Evolutionary conservation across 768 basidiomycete species (phyloP).

Genomic region (Tephrocybe sp.): DNA sequence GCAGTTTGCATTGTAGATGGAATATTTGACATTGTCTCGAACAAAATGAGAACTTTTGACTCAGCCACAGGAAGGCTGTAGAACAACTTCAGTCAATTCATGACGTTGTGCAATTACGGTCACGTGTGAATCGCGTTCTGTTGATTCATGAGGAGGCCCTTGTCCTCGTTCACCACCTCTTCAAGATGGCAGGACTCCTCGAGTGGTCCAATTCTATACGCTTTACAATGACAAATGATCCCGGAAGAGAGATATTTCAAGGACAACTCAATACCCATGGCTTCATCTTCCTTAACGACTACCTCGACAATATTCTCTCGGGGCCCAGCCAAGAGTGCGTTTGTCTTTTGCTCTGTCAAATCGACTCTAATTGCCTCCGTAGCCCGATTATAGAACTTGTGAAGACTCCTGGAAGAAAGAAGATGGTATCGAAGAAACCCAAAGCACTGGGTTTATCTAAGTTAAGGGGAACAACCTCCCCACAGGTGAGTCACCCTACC

Average conservation of each 20-base stretch:
- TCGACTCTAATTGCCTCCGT: constrained; percentile 2
- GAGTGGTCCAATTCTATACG: constrained; percentile 71
- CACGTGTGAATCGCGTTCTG: constrained; percentile 15
- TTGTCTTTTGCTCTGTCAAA: not conserved
- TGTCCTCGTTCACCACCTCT: constrained; percentile 1
- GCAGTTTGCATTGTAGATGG: not conserved
- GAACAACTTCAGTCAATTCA: no score
- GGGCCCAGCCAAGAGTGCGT: constrained; percentile 68
- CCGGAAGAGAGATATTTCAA: constrained; percentile 67
- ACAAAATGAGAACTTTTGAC: no score
- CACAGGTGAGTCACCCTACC: constrained; percentile 39
- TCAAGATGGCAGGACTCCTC: constrained; percentile 46
- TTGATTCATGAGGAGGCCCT: not conserved
- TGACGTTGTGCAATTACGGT: not conserved
- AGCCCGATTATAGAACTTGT: constrained; percentile 79
- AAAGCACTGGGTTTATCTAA: constrained; percentile 44
- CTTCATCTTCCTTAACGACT: constrained; percentile 78
- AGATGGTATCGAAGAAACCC: constrained; percentile 49
- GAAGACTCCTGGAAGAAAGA: constrained; percentile 82
- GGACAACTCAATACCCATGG: constrained; percentile 76
- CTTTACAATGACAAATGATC: constrained; percentile 68
- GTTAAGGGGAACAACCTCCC: constrained; percentile 38
- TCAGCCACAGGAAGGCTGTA: no score
- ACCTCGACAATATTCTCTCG: constrained; percentile 69
- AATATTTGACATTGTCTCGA: not conserved